Percentiles rank a stretch among this genome's conserved stretches.
These are phyloP conservation scores for Sarocladium kiliense DNA, from an alignment of 2,329 filamentous ascomycete species.

Conservation along the genomic window DNA sequence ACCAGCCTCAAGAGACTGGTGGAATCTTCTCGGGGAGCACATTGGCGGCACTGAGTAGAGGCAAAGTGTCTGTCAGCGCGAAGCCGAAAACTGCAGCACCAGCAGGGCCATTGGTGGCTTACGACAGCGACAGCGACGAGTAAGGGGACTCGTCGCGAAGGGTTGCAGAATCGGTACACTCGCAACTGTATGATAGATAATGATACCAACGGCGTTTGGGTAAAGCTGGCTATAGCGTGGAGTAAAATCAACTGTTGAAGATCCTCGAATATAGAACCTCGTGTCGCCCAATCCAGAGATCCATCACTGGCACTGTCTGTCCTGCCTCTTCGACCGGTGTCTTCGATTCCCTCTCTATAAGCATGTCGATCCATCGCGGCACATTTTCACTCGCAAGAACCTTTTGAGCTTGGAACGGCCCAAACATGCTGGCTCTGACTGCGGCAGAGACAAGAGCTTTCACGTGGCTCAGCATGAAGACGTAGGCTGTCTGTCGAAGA, in stretches of 20 bases:
- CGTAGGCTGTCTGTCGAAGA: constrained; percentile 60
- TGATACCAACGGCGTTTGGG: constrained; percentile 12
- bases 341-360: constrained; percentile 56
- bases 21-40: constrained; percentile 82
- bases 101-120: constrained; percentile 74
- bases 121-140: constrained; percentile 84
- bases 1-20: constrained; percentile 31
- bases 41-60: constrained; percentile 67
- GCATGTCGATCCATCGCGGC: constrained; percentile 49
- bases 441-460: constrained; percentile 73
- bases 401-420: constrained; percentile 74
- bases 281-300: constrained; percentile 78
- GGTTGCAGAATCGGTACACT: constrained; percentile 1
- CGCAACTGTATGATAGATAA: constrained; percentile 16
- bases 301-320: constrained; percentile 71
- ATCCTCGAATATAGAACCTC: constrained; percentile 81
- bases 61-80: constrained; percentile 48
- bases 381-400: constrained; percentile 59
- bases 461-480: constrained; percentile 72
- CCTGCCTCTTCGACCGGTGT: constrained; percentile 61
- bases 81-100: constrained; percentile 48
- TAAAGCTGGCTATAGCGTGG: constrained; percentile 9
- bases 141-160: too few relatives aligned
- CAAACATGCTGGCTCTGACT: constrained; percentile 71
- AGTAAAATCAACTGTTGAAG: constrained; percentile 64